Evolutionary conservation across 2,329 filamentous ascomycete species (phyloP).

Genomic region (Paracoccidioides lutzii): DNA sequence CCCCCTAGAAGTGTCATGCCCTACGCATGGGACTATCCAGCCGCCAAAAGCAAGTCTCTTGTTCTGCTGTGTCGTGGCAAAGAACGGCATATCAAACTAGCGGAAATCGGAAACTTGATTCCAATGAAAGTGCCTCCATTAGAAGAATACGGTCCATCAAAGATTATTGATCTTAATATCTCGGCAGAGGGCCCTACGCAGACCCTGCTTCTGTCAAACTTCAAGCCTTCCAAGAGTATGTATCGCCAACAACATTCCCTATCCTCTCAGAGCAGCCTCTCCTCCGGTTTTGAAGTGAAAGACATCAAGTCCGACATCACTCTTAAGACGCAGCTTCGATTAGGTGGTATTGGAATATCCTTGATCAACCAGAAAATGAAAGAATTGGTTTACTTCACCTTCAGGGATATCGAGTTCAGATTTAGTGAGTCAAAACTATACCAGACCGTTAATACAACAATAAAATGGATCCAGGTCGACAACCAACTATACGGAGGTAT

Average conservation of each 20-base stretch:
- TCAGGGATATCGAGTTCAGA: slow-evolving; percentile 79
- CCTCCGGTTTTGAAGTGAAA: slow-evolving; percentile 82
- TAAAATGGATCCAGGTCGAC: slow-evolving; percentile 99
- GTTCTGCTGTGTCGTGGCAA: slow-evolving; percentile 66
- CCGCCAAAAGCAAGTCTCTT: slow-evolving; percentile 90
- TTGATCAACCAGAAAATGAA: slow-evolving; percentile 84
- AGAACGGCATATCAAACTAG: slow-evolving; percentile 83
- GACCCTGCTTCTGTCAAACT: slow-evolving; percentile 86
- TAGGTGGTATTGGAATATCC: slow-evolving; percentile 85
- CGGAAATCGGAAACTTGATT: slow-evolving; percentile 90
- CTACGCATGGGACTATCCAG: slow-evolving; percentile 97
- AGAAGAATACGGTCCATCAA: slow-evolving; percentile 51
- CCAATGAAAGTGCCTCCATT: slow-evolving; percentile 76
- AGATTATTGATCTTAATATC: slow-evolving; percentile 94
- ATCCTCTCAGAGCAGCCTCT: slow-evolving; percentile 45
- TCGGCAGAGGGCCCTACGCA: slow-evolving; percentile 92
- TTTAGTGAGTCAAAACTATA: slow-evolving; percentile 89
- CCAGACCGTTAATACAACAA: slow-evolving; percentile 76
- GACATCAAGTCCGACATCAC: slow-evolving; percentile 76
- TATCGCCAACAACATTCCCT: slow-evolving; percentile 55
- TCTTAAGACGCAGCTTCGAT: slow-evolving; percentile 75
- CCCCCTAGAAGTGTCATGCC: slow-evolving; percentile 97
- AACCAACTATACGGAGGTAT: slow-evolving; percentile 97
- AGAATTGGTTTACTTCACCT: slow-evolving; percentile 85
- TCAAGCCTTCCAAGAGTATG: slow-evolving; percentile 80